These are phyloP conservation scores for Ganoderma leucocontextum DNA, from an alignment of 1,284 basidiomycete species.

Conservation along the genomic window DNA sequence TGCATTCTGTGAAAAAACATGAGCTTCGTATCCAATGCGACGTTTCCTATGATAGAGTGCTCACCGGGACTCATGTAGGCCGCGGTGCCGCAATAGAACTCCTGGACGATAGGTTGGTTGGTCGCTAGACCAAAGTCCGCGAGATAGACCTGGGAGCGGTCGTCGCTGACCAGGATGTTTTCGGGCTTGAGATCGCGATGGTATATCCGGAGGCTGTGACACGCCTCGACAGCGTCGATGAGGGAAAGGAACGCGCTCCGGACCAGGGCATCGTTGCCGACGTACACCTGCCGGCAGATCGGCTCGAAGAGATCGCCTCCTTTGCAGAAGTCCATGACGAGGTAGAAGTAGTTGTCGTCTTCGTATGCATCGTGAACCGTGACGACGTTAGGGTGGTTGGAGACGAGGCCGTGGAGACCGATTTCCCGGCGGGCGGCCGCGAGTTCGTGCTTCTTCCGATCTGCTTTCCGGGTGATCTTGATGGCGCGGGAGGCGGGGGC, in stretches of 20 bases:
- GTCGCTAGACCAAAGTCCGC: slow-evolving; percentile 76
- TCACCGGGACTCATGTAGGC: slow-evolving; percentile 68
- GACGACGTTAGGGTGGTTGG: slow-evolving; percentile 63
- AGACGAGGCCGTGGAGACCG: slow-evolving; percentile 58
- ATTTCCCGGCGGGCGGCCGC: slow-evolving; percentile 36
- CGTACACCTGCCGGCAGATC: slow-evolving; percentile 57
- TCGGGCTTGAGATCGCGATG: slow-evolving; percentile 80
- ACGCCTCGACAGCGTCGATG: slow-evolving; percentile 66
- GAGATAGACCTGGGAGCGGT: slow-evolving; percentile 58
- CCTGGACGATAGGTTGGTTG: slow-evolving; percentile 51
- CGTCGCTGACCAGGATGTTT: slow-evolving; percentile 65
- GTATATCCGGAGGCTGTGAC: slow-evolving; percentile 65
- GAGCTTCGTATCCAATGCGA: neutral
- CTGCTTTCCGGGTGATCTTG: slow-evolving; percentile 37
- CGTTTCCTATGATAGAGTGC: slow-evolving; percentile 17
- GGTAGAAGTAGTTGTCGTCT: slow-evolving; percentile 59
- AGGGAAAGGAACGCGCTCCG: slow-evolving; percentile 62
- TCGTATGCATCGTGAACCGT: slow-evolving; percentile 63
- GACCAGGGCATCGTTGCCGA: slow-evolving; percentile 59
- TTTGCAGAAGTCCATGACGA: slow-evolving; percentile 67
- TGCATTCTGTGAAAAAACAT: slow-evolving; percentile 32
- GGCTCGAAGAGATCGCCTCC: slow-evolving; percentile 70
- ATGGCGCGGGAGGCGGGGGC: slow-evolving; percentile 38
- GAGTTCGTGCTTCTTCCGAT: slow-evolving; percentile 22
- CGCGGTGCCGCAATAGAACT: slow-evolving; percentile 56